Evolutionary conservation across 768 basidiomycete species (phyloP), one percentile per base, ranked within the genome.

Genomic region (Auricularia cornea): DNA sequence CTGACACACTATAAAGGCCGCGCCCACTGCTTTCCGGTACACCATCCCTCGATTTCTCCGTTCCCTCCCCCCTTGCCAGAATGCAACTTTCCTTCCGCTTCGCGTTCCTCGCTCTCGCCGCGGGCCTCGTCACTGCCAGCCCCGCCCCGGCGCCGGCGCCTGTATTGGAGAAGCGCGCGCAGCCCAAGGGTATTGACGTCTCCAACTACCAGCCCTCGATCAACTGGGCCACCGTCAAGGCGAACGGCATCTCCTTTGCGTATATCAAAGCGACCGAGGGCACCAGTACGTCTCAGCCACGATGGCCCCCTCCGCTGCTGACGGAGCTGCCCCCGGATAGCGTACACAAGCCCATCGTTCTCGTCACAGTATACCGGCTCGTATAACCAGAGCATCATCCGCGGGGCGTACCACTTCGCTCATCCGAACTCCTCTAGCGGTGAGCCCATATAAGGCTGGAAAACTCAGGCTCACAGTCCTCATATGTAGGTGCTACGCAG

Each of bases 201-300:
- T 85, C 84, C 12, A 59, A 68, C 68, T 80, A 74, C 57, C 85
- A 87, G 64, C 68, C 76, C 14, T 68, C 65, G 65, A 71, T 87
- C 41, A 73, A 85, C 69, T 87, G 84, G 84, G 73, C 68, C 41
- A 75, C 77, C 2, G 81, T 85, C 65, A 78, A 74, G 64, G 70
- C 77, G 14, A 81, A 82, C 64, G 85, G 83, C 3, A 70, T 85
- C 33, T 63, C 74, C 14, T 88, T 85, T 67, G 83, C 74, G 2
- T 87, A 79, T 68, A 86, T 88, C 79, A 88, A 87, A 70, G 86
- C 85, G 10, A 88, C 86, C 2, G 85, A 88, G 70, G 81, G 81
- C 10, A 84, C 77, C n/a, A 69, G 83, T 84, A 59, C 62, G 75
- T 68, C 8, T 29, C 52, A 38, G 35, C 35, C 35, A 52, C 33